Evolutionary conservation across 768 basidiomycete species (phyloP).

Genomic region (Russula foetens): DNA sequence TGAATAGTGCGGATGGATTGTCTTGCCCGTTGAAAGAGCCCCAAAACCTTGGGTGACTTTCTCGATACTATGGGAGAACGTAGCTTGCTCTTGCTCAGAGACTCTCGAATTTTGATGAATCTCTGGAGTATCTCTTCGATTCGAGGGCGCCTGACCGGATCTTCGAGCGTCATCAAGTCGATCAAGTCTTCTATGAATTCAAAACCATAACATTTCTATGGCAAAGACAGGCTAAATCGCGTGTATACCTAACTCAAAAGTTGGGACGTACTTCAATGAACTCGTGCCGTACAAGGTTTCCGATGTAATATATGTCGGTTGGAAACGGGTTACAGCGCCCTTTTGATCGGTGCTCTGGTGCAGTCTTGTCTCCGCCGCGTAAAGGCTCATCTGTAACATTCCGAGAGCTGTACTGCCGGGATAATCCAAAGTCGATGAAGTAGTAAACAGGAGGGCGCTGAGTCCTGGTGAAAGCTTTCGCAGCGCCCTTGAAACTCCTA

Average conservation of each 20-base stretch:
- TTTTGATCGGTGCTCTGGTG: conserved; percentile 28
- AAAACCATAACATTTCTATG: conserved; percentile 19
- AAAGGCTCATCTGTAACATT: conserved; percentile 27
- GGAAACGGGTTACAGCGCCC: too few species aligned
- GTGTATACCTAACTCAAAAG: not conserved
- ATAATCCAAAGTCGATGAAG: too few species aligned
- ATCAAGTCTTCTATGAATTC: conserved; percentile 25
- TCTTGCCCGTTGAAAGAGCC: too few species aligned
- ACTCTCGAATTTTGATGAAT: not conserved
- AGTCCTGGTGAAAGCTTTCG: conserved; percentile 22
- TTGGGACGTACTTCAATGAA: conserved; percentile 25
- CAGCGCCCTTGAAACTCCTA: conserved; percentile 21
- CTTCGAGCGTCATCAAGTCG: conserved; percentile 22
- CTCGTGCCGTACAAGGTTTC: conserved; percentile 26
- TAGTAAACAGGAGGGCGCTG: conserved; percentile 24
- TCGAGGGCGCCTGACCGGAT: conserved; percentile 25
- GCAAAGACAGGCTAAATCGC: not conserved
- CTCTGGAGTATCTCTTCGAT: conserved; percentile 6
- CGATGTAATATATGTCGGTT: conserved; percentile 32
- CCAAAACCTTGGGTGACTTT: not conserved
- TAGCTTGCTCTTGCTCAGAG: conserved; percentile 1
- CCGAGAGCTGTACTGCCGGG: conserved; percentile 22
- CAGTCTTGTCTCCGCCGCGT: conserved; percentile 36
- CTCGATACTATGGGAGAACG: conserved; percentile 3
- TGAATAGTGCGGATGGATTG: not conserved